These are phyloP conservation scores for Citrullus amarus DNA, from an alignment of 306 rosid genomes.

Conservation along the genomic window DNA sequence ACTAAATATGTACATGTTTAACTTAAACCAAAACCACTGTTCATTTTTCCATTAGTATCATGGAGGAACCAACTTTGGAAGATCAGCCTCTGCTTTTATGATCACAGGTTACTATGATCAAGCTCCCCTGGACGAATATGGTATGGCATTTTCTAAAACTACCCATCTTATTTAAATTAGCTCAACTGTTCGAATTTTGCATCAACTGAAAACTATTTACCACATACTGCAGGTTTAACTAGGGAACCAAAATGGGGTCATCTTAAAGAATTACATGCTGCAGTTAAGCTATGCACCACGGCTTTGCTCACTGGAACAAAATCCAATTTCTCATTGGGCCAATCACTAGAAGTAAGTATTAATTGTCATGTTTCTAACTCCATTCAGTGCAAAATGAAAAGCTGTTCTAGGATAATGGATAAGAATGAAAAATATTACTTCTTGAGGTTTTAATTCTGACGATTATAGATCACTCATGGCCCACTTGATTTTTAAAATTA, in stretches of 20 bases:
- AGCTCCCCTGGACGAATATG: slow-evolving; percentile 13
- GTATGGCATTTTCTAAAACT: not conserved
- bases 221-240: not conserved
- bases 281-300: slow-evolving; percentile 9
- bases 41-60: not conserved
- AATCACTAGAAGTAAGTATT: slow-evolving; percentile 16
- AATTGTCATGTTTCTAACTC: too few species aligned
- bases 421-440: not conserved
- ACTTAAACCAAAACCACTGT: not conserved
- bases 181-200: not conserved
- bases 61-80: slow-evolving; percentile 18
- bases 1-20: not conserved
- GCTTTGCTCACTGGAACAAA: slow-evolving; percentile 17
- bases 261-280: slow-evolving; percentile 40
- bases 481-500: too few species aligned
- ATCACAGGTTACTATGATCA: slow-evolving; percentile 16
- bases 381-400: not conserved
- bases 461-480: not conserved
- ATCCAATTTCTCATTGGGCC: slow-evolving; percentile 12
- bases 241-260: slow-evolving; percentile 15
- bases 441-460: not conserved
- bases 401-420: not conserved
- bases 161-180: not conserved
- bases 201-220: not conserved
- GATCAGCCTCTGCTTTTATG: slow-evolving; percentile 7